Percentiles rank a stretch among this genome's conserved stretches.
These are phyloP conservation scores for Fragaria vesca DNA, from an alignment of 306 rosid genomes.

Conservation along the genomic window DNA sequence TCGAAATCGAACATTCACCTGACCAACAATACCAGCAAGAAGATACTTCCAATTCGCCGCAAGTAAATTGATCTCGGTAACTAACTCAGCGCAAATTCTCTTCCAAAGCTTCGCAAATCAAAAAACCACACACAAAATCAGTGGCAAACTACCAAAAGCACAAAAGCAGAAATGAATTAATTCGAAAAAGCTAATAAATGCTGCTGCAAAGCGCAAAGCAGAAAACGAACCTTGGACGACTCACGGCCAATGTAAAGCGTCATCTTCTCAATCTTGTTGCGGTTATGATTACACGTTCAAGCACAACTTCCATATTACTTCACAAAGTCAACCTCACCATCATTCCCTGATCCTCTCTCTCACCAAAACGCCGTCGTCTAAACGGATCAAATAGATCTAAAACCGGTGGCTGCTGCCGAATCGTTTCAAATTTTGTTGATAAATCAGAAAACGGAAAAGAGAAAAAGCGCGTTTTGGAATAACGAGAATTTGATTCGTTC, in stretches of 20 bases:
- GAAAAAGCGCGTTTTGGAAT: background rate
- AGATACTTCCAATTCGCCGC: conserved; percentile 83
- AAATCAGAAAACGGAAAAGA: no score
- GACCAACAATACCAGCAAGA: conserved; percentile 73
- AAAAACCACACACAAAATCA: background rate
- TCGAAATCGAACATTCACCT: conserved; percentile 32
- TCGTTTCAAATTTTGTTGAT: no score
- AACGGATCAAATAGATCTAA: background rate
- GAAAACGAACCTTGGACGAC: conserved; percentile 72
- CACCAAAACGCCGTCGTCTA: background rate
- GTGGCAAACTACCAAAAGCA: conserved; percentile 13
- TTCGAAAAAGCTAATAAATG: conserved; percentile 5
- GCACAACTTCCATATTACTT: conserved; percentile 82
- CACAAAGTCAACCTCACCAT: conserved; percentile 53
- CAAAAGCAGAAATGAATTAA: background rate
- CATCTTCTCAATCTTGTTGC: conserved; percentile 47
- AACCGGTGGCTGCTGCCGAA: no score
- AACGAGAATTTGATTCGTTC: background rate
- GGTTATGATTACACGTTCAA: conserved; percentile 24
- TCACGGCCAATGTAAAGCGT: conserved; percentile 94
- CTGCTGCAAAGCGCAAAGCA: background rate
- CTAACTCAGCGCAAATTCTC: conserved; percentile 59
- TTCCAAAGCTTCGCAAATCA: conserved; percentile 71
- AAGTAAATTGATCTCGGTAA: conserved; percentile 81
- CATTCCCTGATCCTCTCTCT: background rate